Conservation (phyloP, 2,329 filamentous ascomycete species). For the Apiospora saccharicola region DNA sequence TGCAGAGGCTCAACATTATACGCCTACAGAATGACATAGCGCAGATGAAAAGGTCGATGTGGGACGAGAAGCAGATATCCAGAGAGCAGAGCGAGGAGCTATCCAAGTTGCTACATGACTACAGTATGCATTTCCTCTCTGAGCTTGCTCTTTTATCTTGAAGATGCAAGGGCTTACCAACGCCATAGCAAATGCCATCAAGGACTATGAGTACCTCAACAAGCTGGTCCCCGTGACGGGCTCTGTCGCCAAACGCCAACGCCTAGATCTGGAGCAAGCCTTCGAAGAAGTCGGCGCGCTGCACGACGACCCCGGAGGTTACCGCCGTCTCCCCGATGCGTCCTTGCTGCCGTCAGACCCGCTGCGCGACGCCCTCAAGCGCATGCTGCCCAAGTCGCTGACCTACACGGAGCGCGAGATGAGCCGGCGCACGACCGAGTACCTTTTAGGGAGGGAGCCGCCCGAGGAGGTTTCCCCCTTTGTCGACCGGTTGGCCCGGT, state of each 20-base stretch:
- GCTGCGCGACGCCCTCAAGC: neutral
- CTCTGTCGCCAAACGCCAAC: neutral
- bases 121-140: neutral
- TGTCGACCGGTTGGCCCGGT: conserved; percentile 12
- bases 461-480: conserved; percentile 5
- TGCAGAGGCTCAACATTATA: neutral
- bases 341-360: neutral
- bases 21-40: neutral
- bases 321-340: neutral
- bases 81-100: neutral
- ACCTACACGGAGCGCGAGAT: neutral
- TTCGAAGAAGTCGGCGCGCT: conserved; percentile 10
- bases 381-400: neutral
- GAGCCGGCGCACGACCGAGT: neutral
- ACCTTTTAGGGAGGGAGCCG: neutral
- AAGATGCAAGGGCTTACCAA: neutral
- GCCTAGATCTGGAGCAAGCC: conserved; percentile 10
- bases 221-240: neutral
- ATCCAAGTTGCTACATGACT: neutral
- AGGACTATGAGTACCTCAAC: conserved; percentile 13
- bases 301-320: neutral
- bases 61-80: neutral
- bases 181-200: conserved; percentile 5
- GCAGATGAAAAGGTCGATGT: neutral
- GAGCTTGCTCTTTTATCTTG: neutral